Evolutionary conservation across 352 stramenopile species (phyloP), one percentile per base, ranked within the genome.

Genomic region (Globisporangium yorkense): DNA sequence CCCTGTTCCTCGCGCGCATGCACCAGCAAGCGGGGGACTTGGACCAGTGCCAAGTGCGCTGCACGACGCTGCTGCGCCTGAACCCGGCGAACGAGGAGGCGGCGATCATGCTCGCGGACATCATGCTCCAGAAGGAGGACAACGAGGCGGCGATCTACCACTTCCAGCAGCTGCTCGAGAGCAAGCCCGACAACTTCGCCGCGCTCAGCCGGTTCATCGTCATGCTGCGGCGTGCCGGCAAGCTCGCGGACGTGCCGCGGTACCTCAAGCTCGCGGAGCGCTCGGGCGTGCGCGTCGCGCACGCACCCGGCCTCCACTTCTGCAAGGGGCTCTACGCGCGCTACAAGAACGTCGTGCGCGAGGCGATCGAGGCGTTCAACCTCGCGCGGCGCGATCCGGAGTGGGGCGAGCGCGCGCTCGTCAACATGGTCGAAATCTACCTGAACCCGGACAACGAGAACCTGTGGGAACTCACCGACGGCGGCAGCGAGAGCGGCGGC

Each of bases 391-490:
- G 80, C 37, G 88, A 98, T 59, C 76, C 84, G 10, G 85, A 95
- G 59, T 98, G 88, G 89, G 94, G 91, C 27, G 63, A 83, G 29
- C 70, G 71, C 8, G 88, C 93, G 41, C 74, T 98, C n/a, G 79
- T 92, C 40, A 82, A 97, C 61, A 96, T 98, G 85, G 90, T 96
- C 51, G 82, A 98, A 68, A 92, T 98, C 48, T 98, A 98, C 62
- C 59, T 98, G 27, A 97, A 96, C 56, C 92, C 92, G 7, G 92
- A 98, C 65, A 93, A 94, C 24, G 90, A 96, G 44, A 96, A 96
- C 55, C 50, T 97, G 13, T 98, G 91, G 91, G 87, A 97, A n/a
- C 63, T 71, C 10, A 61, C 46, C 9, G 67, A 66, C 39, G 57
- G 37, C 24, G 24, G 24, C 24, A 50, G 57, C 21, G 43, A 46